Conservation (phyloP, 495 filamentous ascomycete species). For the Aspergillus heteromorphus region DNA sequence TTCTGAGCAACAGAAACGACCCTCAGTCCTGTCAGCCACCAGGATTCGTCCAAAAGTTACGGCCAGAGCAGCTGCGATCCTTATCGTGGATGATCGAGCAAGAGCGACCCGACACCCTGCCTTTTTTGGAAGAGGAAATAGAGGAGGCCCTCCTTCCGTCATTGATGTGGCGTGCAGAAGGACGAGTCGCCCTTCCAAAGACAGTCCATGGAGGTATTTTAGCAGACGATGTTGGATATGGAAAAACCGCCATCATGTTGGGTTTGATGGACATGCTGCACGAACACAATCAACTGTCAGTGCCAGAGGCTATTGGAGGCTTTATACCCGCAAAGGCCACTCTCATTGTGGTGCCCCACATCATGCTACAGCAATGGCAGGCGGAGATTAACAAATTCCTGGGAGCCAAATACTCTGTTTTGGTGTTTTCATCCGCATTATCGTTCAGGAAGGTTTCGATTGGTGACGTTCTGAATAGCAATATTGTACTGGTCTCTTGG, state of each 20-base stretch:
- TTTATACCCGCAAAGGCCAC: constrained; percentile 57
- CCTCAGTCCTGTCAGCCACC: constrained; percentile 30
- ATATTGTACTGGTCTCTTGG: constrained; percentile 54
- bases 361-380: constrained; percentile 64
- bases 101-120: constrained; percentile 41
- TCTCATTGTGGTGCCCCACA: constrained; percentile 59
- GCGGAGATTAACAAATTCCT: constrained; percentile 58
- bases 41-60: constrained; percentile 30
- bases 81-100: constrained; percentile 62
- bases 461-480: constrained; percentile 38
- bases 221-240: constrained; percentile 74
- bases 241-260: constrained; percentile 73
- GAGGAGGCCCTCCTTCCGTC: constrained; percentile 59
- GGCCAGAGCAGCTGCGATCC: constrained; percentile 54
- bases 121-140: constrained; percentile 59
- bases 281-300: constrained; percentile 1
- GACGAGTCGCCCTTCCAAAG: constrained; percentile 36
- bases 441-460: constrained; percentile 33
- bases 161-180: constrained; percentile 60
- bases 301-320: constrained; percentile 15
- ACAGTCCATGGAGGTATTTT: constrained; percentile 62
- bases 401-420: constrained; percentile 28
- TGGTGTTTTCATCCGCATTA: constrained; percentile 32
- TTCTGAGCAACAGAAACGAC: constrained; percentile 44
- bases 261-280: constrained; percentile 54